Base-by-base conservation (phyloP, 192 early-diverging fungal genomes). In the Dissophora globulifera region DNA sequence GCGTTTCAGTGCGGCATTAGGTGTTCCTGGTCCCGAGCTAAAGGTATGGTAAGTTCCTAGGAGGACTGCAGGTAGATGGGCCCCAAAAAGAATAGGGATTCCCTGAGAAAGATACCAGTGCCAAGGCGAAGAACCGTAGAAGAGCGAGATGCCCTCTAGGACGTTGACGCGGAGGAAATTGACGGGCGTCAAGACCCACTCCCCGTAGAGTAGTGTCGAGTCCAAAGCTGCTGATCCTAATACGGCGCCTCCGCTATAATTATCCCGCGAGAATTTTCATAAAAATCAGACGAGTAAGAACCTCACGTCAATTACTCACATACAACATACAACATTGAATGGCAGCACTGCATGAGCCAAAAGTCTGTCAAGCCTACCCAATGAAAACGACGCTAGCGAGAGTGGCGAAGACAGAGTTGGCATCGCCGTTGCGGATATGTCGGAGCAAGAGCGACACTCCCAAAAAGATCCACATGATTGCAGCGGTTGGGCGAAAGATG, bases 21-120 rank as follows among this genome's bases (percentile, higher is more conserved):
- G 54, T 9, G 35, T 13, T 25, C 50, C 63, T 43, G 47, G 50
- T 11, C 4, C 45, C 1, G 62, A 10, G 22, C 32, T 60, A 48
- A 38, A 69, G 6, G 83, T 58, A 3, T 70, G 38, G 27, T 78
- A 82, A 0, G 79, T 66, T 11, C 91, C 92, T 49, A 78, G 85
- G 2, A 90, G 16, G 1, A 90, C 69, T 20, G 91, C 76, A 13
- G 93, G 92, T 7, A 96, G 69, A 71, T 93, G 86, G 9, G 92
- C 89, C 0, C 93, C 87, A 32, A 91, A 80, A 22, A 97, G 79
- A 1, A 93, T 69, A 0, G 96, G 95, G 13, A 95, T 40, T 19
- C 92, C 95, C 51, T 90, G 92, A 7, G 87, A 83, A 16, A 96
- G 63, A 68, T 99, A 97, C 92, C 95, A 99, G 67, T 97, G 90